Evolutionary conservation across 2,329 filamentous ascomycete species (phyloP), one percentile per base, ranked within the genome.

Genomic region (Septoria petroselini): DNA sequence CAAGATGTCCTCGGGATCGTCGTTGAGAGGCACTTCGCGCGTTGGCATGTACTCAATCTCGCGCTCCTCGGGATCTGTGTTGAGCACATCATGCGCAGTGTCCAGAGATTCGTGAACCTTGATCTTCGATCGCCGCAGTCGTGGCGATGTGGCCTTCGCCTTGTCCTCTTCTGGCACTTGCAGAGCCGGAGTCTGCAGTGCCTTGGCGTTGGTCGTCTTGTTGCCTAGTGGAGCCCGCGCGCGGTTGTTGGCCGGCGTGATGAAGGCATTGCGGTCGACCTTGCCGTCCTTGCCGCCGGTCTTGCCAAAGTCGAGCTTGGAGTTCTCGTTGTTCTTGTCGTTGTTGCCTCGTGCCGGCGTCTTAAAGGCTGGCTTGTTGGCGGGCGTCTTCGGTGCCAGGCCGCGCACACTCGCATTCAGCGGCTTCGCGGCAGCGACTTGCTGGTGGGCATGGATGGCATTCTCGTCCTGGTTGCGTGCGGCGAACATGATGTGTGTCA

Each of bases 171-270:
- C 40, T 39, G 78, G 76, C 33, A 78, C 61, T 83, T 85, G 25
- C 79, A 83, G 15, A 9, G 53, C 58, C n/a, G 23, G 80, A 3
- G 83, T 84, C 56, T 86, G 83, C 58, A 83, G 78, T 41, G 76
- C 80, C 74, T 95, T 97, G 46, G 88, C 89, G 69, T 98, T 98
- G 44, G 93, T 97, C 1, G 91, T 97, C 71, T 98, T 98, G 76
- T 88, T 85, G 27, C 91, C 91, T 40, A 98, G 74, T 9, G 89
- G 87, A 30, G 91, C 90, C 63, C 91, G 83, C 52, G 76, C 84
- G 52, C 83, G 82, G 60, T 55, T 76, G 95, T 90, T 86, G 64
- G 87, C 77, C 25, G 91, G 91, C 17, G 91, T 97, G 46, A 86
- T 74, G 62, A 94, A 84, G 27, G 78, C 80, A 71, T 81, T 79